Conservation (phyloP, 768 basidiomycete genomes). For the Agrocybe praecox region DNA sequence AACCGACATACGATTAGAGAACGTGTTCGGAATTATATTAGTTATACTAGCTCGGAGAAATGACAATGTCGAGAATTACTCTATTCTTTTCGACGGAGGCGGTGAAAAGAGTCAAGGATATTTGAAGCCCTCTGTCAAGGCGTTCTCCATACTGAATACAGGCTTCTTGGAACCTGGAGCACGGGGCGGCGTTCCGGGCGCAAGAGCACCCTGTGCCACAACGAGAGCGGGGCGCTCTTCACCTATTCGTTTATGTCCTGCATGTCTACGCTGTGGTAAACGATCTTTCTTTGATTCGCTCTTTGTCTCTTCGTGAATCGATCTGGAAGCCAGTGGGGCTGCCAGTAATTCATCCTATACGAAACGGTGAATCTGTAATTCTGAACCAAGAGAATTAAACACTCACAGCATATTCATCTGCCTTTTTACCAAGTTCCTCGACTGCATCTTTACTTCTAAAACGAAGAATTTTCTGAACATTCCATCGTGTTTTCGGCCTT, state of each 20-base stretch:
- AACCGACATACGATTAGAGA: neutral
- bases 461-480: slow-evolving; percentile 71
- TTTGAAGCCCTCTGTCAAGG: slow-evolving; percentile 17
- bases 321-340: slow-evolving; percentile 54
- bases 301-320: slow-evolving; percentile 46
- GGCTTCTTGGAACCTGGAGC: slow-evolving; percentile 26
- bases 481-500: slow-evolving; percentile 71
- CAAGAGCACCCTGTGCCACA: slow-evolving; percentile 56
- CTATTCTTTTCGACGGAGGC: neutral
- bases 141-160: slow-evolving; percentile 29
- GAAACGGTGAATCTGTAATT: slow-evolving; percentile 9
- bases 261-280: slow-evolving; percentile 37
- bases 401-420: slow-evolving; percentile 68
- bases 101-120: slow-evolving; percentile 1
- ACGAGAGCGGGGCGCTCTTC: slow-evolving; percentile 57
- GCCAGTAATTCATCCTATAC: slow-evolving; percentile 70
- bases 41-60: neutral
- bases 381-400: neutral
- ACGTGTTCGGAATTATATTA: neutral
- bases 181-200: slow-evolving; percentile 22
- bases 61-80: neutral
- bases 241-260: slow-evolving; percentile 61
- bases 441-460: slow-evolving; percentile 54
- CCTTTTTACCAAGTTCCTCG: slow-evolving; percentile 54
- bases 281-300: slow-evolving; percentile 30